phyloP scores from a whole-genome alignment of 2,329 filamentous ascomycete species.

The Claviceps sp. region DNA sequence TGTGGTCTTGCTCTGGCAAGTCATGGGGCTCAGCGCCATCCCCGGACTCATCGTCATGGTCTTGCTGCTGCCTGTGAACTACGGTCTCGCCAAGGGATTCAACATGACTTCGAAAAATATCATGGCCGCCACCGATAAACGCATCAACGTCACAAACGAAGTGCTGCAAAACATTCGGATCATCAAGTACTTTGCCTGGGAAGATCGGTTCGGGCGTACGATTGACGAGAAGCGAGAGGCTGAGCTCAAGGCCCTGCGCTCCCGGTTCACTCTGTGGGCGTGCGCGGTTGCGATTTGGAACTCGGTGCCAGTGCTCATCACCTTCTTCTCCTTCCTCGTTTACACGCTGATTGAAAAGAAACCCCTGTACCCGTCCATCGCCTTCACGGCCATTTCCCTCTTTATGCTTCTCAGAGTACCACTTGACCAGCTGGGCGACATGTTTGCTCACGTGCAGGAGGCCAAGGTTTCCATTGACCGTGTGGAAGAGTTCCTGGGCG shows the following conservation, averaged over 20 bases:
- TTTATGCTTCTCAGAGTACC: slow-evolving; percentile 90
- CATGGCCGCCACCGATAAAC: slow-evolving; percentile 82
- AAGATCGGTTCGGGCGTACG: slow-evolving; percentile 72
- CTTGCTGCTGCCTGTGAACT: slow-evolving; percentile 78
- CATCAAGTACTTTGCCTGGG: slow-evolving; percentile 99
- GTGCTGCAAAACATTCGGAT: slow-evolving; percentile 95
- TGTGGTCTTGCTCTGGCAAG: slow-evolving; percentile 68
- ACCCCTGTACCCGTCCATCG: slow-evolving; percentile 77
- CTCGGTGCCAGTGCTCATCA: slow-evolving; percentile 86
- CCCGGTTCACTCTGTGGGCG: slow-evolving; percentile 83
- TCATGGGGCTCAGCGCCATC: slow-evolving; percentile 86
- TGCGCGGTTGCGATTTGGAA: slow-evolving; percentile 91
- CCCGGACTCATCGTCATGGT: slow-evolving; percentile 87
- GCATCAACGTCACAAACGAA: slow-evolving; percentile 94
- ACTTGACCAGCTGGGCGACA: slow-evolving; percentile 90
- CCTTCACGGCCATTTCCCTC: slow-evolving; percentile 90
- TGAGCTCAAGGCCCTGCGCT: slow-evolving; percentile 67
- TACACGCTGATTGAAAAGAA: slow-evolving; percentile 87
- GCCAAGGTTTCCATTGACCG: slow-evolving; percentile 94
- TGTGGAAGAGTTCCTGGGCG: slow-evolving; percentile 83
- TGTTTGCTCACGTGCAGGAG: slow-evolving; percentile 97
- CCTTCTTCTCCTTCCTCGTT: slow-evolving; percentile 87
- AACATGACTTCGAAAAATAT: slow-evolving; percentile 79
- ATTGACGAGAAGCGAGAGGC: slow-evolving; percentile 77
- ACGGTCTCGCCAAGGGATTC: slow-evolving; percentile 77